Evolutionary conservation across 495 filamentous ascomycete genomes (phyloP).

Genomic region (Astrothelium subdiscretum): DNA sequence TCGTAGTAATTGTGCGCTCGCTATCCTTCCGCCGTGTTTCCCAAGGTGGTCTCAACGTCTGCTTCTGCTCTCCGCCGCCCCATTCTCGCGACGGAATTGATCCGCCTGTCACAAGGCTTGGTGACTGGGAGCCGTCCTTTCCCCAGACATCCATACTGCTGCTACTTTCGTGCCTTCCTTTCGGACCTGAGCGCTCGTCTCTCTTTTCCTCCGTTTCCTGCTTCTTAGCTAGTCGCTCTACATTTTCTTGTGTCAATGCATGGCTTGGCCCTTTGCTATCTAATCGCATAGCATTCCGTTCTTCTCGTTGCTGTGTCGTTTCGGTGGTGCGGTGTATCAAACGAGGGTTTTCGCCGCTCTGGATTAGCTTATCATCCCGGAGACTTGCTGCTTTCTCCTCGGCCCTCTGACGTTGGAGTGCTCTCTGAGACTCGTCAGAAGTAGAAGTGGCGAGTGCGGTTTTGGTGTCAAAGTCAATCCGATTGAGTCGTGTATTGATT

Average conservation of each 20-base stretch:
- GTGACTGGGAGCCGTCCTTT: background rate
- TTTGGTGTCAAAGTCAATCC: constrained; percentile 12
- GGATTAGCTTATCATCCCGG: constrained; percentile 37
- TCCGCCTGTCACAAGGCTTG: background rate
- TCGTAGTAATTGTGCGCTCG: background rate
- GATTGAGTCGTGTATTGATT: constrained; percentile 11
- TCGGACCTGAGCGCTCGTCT: background rate
- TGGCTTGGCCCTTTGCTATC: background rate
- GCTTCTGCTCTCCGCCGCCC: background rate
- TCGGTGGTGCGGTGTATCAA: background rate
- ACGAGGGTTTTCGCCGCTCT: constrained; percentile 23
- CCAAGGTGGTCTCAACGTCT: background rate
- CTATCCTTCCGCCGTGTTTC: background rate
- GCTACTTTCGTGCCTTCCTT: background rate
- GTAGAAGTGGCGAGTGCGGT: constrained; percentile 13
- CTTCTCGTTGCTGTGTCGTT: background rate
- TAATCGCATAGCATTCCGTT: background rate
- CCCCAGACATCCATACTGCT: background rate
- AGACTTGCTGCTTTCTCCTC: constrained; percentile 37
- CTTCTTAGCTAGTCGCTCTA: background rate
- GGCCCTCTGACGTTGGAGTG: constrained; percentile 23
- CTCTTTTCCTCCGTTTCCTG: background rate
- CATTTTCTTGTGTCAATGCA: constrained; percentile 1
- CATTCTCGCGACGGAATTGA: background rate
- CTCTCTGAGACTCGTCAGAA: constrained; percentile 20